Evolutionary conservation across 2,329 filamentous ascomycete species (phyloP).

Genomic region (Cladophialophora psammophila): DNA sequence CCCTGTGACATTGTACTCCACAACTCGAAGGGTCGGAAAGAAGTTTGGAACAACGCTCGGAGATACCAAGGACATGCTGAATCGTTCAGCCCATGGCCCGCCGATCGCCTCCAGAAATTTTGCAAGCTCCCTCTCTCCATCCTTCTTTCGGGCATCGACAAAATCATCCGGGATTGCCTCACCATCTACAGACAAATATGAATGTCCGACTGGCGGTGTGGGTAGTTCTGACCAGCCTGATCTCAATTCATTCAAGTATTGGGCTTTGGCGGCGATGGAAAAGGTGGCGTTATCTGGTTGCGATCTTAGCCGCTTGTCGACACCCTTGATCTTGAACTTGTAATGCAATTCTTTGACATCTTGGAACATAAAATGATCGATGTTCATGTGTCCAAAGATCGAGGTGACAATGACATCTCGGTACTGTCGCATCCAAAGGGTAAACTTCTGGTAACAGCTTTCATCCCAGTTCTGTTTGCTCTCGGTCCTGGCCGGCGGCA

Average conservation of each 20-base stretch:
- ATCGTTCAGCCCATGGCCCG: constrained; percentile 83
- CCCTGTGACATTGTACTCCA: constrained; percentile 90
- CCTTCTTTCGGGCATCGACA: constrained; percentile 39
- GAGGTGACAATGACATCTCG: constrained; percentile 84
- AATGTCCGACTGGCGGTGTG: constrained; percentile 51
- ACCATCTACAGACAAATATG: constrained; percentile 30
- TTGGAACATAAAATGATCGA: constrained; percentile 94
- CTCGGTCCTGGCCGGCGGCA: constrained; percentile 84
- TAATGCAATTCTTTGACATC: constrained; percentile 77
- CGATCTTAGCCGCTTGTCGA: constrained; percentile 43
- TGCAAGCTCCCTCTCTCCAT: constrained; percentile 57
- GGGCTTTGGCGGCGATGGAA: constrained; percentile 69
- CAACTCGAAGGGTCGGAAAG: constrained; percentile 86
- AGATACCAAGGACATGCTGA: constrained; percentile 78
- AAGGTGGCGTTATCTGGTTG: constrained; percentile 57
- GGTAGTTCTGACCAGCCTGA: constrained; percentile 80
- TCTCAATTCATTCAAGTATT: constrained; percentile 81
- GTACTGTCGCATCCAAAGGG: constrained; percentile 87
- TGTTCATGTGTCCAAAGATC: constrained; percentile 96
- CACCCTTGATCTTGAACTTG: constrained; percentile 42
- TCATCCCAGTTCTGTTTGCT: constrained; percentile 93
- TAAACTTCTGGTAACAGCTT: constrained; percentile 98
- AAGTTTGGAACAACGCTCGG: constrained; percentile 93
- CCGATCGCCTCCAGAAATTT: constrained; percentile 73
- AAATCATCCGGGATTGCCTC: constrained; percentile 21